A percentile compares a stretch with the other conserved stretches of the same genome.
Conservation (phyloP, 2,329 filamentous ascomycete species). For the Botryotinia convoluta region DNA sequence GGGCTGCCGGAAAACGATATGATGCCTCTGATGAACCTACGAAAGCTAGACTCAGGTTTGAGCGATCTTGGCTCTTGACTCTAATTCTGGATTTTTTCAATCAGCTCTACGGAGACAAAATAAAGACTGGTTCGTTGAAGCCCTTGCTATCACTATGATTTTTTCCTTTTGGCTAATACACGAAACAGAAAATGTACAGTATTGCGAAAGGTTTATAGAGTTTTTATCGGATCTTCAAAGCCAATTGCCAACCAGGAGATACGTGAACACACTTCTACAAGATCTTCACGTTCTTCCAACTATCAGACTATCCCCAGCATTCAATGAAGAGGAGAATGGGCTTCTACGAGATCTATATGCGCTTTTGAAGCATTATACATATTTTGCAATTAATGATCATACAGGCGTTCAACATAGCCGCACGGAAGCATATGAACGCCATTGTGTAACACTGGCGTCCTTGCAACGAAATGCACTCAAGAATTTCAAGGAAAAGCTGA, state of each 20-base stretch:
- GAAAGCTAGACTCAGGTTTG: slow-evolving; percentile 81
- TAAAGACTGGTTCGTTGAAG: slow-evolving; percentile 45
- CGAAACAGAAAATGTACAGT: slow-evolving; percentile 62
- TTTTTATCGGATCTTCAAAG: slow-evolving; percentile 88
- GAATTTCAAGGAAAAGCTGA: slow-evolving; percentile 84
- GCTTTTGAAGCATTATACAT: slow-evolving; percentile 81
- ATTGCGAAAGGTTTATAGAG: slow-evolving; percentile 92
- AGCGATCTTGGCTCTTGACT: slow-evolving; percentile 89
- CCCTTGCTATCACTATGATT: background rate
- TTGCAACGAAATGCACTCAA: slow-evolving; percentile 77
- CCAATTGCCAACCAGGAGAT: slow-evolving; percentile 88
- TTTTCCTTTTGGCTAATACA: background rate
- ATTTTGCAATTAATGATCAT: slow-evolving; percentile 90
- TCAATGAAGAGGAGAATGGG: slow-evolving; percentile 68
- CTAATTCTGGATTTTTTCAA: slow-evolving; percentile 80
- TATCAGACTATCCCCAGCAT: slow-evolving; percentile 75
- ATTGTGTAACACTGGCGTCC: slow-evolving; percentile 73
- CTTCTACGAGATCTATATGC: slow-evolving; percentile 77
- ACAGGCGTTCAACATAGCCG: slow-evolving; percentile 73
- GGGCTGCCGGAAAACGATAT: slow-evolving; percentile 79
- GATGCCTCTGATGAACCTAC: slow-evolving; percentile 78
- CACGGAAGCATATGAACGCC: slow-evolving; percentile 72
- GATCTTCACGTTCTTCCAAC: slow-evolving; percentile 81
- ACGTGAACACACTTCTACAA: slow-evolving; percentile 83
- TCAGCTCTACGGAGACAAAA: slow-evolving; percentile 60